Evolutionary conservation across 2,329 filamentous ascomycete genomes (phyloP).

Genomic region (Colletotrichum chlorophyti): DNA sequence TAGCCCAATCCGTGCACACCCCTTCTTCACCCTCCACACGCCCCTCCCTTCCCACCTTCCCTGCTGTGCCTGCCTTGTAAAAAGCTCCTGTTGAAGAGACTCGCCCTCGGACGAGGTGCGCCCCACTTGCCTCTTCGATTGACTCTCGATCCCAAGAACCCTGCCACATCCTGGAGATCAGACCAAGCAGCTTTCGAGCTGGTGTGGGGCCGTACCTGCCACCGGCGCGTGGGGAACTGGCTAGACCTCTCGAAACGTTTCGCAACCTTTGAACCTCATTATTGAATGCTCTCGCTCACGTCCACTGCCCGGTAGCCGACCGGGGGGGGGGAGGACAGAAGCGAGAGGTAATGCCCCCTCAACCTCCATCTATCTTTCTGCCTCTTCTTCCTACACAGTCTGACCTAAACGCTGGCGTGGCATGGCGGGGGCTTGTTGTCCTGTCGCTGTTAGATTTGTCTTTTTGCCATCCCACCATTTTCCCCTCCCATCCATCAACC

Average conservation of each 20-base stretch:
- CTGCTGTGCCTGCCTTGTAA: no score
- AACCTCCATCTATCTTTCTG: no score
- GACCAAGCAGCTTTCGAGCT: conserved; percentile 42
- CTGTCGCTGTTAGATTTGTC: no score
- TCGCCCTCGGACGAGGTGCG: background rate
- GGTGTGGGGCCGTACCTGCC: conserved; percentile 31
- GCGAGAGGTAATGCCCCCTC: no score
- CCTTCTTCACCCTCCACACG: background rate
- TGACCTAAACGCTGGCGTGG: no score
- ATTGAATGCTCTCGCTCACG: conserved; percentile 33
- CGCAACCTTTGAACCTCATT: conserved; percentile 23
- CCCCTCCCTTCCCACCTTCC: background rate
- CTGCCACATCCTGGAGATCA: conserved; percentile 39
- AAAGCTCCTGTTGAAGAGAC: background rate
- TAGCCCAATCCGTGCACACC: background rate
- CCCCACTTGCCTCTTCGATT: conserved; percentile 22
- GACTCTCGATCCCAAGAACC: conserved; percentile 29
- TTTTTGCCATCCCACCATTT: no score
- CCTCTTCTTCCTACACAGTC: no score
- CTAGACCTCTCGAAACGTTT: conserved; percentile 26
- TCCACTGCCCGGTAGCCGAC: background rate
- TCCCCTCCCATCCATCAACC: no score
- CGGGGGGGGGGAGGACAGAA: background rate
- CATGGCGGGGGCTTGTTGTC: no score
- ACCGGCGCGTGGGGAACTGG: conserved; percentile 27